Conservation (phyloP, 1,284 basidiomycete genomes). For the Ustilago sp. region DNA sequence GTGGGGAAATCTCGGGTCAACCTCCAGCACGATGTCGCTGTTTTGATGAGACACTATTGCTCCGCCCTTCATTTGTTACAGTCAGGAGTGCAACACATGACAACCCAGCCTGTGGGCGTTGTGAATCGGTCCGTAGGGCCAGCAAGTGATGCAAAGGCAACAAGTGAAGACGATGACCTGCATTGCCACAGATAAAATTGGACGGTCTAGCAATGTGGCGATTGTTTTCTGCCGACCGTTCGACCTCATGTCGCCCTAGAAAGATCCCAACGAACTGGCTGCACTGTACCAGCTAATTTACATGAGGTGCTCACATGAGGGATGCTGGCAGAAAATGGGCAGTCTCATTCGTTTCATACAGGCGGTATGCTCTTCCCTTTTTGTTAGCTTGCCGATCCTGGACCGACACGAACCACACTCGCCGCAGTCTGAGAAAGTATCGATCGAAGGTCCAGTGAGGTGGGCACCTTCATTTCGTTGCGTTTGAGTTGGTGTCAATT, state of each 20-base stretch:
- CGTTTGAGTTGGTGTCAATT: conserved; percentile 21
- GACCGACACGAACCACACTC: background rate
- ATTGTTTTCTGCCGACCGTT: background rate
- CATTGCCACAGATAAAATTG: background rate
- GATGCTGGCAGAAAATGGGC: too few relatives aligned
- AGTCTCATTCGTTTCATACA: background rate
- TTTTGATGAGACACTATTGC: background rate
- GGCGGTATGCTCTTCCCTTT: background rate
- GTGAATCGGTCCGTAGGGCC: background rate
- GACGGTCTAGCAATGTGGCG: background rate
- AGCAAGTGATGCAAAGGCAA: background rate
- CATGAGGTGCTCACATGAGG: background rate
- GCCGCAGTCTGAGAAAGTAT: background rate
- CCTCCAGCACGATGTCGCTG: background rate
- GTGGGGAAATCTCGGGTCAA: conserved; percentile 1
- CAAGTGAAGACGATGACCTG: background rate
- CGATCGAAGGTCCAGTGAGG: background rate
- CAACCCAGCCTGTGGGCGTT: background rate
- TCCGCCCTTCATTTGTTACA: background rate
- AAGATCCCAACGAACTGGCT: too few relatives aligned
- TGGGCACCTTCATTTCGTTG: conserved; percentile 14
- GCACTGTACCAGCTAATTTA: background rate
- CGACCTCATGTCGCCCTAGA: background rate
- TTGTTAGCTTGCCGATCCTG: background rate
- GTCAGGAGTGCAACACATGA: conserved; percentile 1